Conservation (phyloP, 441 rosid species). For the Corymbia citriodora region DNA sequence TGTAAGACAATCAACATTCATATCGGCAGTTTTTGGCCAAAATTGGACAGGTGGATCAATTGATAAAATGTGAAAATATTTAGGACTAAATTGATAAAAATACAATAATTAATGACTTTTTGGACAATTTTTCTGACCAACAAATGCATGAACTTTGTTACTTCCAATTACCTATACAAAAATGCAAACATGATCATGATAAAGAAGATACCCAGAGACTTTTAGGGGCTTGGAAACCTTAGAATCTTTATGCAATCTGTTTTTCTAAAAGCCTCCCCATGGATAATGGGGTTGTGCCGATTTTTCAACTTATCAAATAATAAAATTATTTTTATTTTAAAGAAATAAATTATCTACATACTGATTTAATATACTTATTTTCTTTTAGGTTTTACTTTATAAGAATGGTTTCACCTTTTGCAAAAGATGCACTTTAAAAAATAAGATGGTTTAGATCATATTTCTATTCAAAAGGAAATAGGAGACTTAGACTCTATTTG, state of each 20-base stretch:
- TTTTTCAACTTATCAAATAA: background rate
- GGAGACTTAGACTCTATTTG: background rate
- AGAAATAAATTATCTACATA: background rate
- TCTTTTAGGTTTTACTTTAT: background rate
- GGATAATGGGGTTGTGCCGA: background rate
- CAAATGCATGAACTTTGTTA: background rate
- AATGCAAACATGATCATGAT: no score
- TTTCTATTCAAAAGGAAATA: background rate
- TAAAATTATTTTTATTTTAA: no score
- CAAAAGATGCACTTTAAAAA: background rate
- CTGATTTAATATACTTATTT: background rate
- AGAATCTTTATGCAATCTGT: background rate
- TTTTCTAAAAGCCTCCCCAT: background rate
- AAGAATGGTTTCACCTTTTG: background rate
- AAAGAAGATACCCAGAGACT: fast-evolving
- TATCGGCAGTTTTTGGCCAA: no score
- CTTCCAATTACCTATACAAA: background rate
- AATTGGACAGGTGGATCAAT: no score
- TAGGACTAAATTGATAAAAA: no score
- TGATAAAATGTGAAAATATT: no score
- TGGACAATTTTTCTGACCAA: no score
- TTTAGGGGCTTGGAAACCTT: background rate
- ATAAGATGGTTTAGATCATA: background rate
- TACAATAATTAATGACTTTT: no score
- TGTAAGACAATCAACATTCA: no score